Evolutionary conservation across 2,329 filamentous ascomycete species (phyloP), one percentile per base, ranked within the genome.

Genomic region (Epichloe glyceriae): DNA sequence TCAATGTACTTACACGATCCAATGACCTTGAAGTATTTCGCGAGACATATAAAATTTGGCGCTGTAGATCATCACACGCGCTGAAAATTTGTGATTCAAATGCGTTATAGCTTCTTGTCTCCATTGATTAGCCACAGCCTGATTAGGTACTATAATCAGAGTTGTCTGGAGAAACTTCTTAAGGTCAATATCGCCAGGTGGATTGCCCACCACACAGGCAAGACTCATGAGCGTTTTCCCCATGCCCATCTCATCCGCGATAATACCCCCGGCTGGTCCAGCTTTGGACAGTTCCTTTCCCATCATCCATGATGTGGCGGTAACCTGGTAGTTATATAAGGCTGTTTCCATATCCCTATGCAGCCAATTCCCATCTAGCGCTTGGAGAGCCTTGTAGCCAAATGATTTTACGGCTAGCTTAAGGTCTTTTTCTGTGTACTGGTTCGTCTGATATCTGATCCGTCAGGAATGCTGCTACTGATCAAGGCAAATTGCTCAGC

Each of bases 151-250:
- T 4, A 71, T 54, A 0, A 71, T 51, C 8, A 71, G 47, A 0
- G 68, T 71, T 0, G 57, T 53, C 0, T 56, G 53, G 63, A 67
- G 71, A 58, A 64, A 74, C 0, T 58, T 52, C 0, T 46, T 34
- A 0, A 47, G 46, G 4, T 74, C 66, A 19, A 73, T 67, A 10
- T 68, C 52, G 0, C 66, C 56, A 0, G 70, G 73, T 0, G 70
- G 72, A 10, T 82, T 75, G 1, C 78, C 76, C 1, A 85, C 70
- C 51, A 93, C 83, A 34, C 93, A 73, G 1, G 87, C 78, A n/a
- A 95, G 72, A 26, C 81, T 80, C 56, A 87, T 85, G 11, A 95
- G 80, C 15, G 81, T 85, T 62, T 85, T 85, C 0, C 82, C 82
- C 0, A 85, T 61, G 0, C 82, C 82, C 78, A 83, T 82, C 26